Percentiles rank a stretch among this genome's conserved stretches.
These are phyloP conservation scores for Penicillium sp. DNA, from an alignment of 2,329 filamentous ascomycete species.

Conservation along the genomic window DNA sequence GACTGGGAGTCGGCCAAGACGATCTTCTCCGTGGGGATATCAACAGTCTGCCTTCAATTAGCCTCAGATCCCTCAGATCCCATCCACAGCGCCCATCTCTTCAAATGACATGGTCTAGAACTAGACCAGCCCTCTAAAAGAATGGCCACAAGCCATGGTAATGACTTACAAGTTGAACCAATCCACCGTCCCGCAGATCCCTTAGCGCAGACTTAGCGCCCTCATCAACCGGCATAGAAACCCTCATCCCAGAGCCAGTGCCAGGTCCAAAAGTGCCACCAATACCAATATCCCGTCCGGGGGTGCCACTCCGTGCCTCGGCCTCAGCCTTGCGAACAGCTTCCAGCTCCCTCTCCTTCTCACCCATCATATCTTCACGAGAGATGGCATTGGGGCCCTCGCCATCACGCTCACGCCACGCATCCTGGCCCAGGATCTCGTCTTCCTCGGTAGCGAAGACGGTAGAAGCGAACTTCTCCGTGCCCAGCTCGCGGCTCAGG, in stretches of 20 bases:
- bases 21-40: constrained; percentile 54
- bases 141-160: not conserved
- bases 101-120: not conserved
- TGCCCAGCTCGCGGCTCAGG: constrained; percentile 59
- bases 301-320: constrained; percentile 55
- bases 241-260: constrained; percentile 40
- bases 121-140: not conserved
- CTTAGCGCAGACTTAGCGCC: constrained; percentile 55
- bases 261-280: constrained; percentile 39
- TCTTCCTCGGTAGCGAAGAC: constrained; percentile 60
- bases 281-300: constrained; percentile 49
- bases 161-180: constrained; percentile 53
- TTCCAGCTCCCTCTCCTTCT: constrained; percentile 59
- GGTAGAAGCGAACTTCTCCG: constrained; percentile 59
- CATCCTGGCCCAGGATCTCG: constrained; percentile 56
- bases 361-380: constrained; percentile 57
- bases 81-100: not conserved
- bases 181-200: constrained; percentile 36
- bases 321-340: constrained; percentile 61
- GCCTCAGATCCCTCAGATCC: constrained; percentile 7
- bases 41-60: constrained; percentile 40
- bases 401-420: constrained; percentile 55
- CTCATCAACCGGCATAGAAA: constrained; percentile 55
- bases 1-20: constrained; percentile 50
- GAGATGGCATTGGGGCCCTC: constrained; percentile 31